A percentile compares a stretch with the other conserved stretches of the same genome.
Conservation (phyloP, 1,284 basidiomycete genomes). For the Limonomyces culmigenus region DNA sequence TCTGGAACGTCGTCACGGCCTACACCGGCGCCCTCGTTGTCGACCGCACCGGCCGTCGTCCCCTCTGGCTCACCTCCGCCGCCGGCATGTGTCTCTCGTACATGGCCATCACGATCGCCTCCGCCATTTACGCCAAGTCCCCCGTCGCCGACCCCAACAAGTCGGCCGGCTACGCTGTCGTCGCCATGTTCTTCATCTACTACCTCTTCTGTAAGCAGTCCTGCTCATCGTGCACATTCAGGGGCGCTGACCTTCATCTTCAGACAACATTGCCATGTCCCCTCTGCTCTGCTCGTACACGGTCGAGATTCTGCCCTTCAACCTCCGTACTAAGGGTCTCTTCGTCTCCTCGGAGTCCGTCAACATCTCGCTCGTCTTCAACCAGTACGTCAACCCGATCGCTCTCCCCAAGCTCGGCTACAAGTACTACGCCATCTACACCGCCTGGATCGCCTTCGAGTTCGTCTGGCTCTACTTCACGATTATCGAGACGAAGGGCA, state of each 20-base stretch:
- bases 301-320: constrained; percentile 56
- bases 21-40: constrained; percentile 28
- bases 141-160: constrained; percentile 10
- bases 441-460: constrained; percentile 3
- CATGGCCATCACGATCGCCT: constrained; percentile 54
- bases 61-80: constrained; percentile 34
- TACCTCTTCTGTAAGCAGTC: constrained; percentile 51
- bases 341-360: constrained; percentile 19
- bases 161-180: constrained; percentile 43
- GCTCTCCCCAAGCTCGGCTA: constrained; percentile 1
- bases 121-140: constrained; percentile 39
- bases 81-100: constrained; percentile 35
- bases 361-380: constrained; percentile 3
- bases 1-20: constrained; percentile 35
- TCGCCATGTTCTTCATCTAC: constrained; percentile 66
- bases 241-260: background rate
- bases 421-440: constrained; percentile 5
- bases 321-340: constrained; percentile 64
- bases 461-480: background rate
- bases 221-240: background rate
- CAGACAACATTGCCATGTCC: constrained; percentile 49
- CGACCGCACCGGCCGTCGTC: constrained; percentile 32
- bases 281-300: constrained; percentile 64
- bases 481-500: constrained; percentile 9
- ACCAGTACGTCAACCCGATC: constrained; percentile 3